These are phyloP conservation scores for Tinospora cordifolia DNA, from an alignment of 164 flowering plant species.

Conservation along the genomic window DNA sequence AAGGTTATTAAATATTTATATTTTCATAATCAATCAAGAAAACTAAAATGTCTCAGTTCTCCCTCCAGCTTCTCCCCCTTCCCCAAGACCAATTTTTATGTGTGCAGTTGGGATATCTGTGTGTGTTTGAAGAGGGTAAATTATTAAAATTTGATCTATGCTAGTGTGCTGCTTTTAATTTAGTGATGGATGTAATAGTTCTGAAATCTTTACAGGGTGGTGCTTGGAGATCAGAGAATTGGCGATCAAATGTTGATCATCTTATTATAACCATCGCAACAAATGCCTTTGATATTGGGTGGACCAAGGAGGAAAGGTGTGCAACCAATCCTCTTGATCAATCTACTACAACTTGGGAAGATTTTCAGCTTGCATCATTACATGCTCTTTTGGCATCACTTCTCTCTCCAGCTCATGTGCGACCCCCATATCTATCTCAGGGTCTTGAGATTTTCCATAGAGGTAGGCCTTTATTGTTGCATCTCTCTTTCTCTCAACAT, in stretches of 20 bases:
- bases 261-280: constrained; percentile 49
- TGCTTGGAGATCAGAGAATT: constrained; percentile 41
- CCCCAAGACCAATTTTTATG: no score
- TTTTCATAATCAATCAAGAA: no score
- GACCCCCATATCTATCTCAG: constrained; percentile 57
- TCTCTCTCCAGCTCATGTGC: constrained; percentile 54
- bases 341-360: constrained; percentile 28
- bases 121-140: no score
- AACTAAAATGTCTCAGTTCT: no score
- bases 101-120: no score
- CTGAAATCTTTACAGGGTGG: constrained; percentile 54
- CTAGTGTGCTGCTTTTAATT: background rate
- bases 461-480: constrained; percentile 35
- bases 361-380: constrained; percentile 70
- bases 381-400: constrained; percentile 73
- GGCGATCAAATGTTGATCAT: constrained; percentile 50
- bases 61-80: no score
- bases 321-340: constrained; percentile 21
- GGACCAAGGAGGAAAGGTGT: constrained; percentile 30
- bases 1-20: no score
- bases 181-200: constrained; percentile 4
- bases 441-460: constrained; percentile 69
- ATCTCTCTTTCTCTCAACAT: background rate
- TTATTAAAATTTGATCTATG: background rate
- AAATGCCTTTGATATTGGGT: constrained; percentile 47